Percentiles rank a stretch among this genome's conserved stretches.
Conservation (phyloP, 2,329 filamentous ascomycete genomes). For the Fusarium marasasianum region DNA sequence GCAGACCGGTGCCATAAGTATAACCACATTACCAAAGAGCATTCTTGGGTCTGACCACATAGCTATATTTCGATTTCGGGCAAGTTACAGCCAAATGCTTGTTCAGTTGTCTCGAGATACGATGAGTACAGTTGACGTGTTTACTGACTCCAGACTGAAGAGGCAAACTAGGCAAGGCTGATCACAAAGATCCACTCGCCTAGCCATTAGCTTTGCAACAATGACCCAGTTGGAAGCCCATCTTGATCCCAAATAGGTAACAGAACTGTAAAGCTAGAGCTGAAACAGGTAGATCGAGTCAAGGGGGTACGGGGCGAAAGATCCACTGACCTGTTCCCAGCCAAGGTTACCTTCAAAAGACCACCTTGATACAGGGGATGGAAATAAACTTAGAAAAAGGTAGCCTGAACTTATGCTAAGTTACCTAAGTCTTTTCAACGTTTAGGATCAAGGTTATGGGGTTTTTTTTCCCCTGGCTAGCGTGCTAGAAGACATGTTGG, state of each 20-base stretch:
- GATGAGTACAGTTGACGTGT: no score
- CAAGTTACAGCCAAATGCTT: fast-evolving
- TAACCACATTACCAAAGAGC: fast-evolving
- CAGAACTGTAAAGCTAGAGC: neutral
- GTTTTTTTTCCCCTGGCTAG: no score
- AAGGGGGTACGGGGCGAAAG: neutral
- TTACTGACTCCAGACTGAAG: neutral
- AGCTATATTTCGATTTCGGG: fast-evolving
- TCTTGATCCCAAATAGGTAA: neutral
- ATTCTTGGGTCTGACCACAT: fast-evolving
- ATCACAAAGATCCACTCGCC: neutral
- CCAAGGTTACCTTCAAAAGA: neutral
- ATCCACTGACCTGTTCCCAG: fast-evolving
- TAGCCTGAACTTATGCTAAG: fast-evolving
- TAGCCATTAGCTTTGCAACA: neutral
- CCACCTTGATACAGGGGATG: neutral
- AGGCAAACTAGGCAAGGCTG: neutral
- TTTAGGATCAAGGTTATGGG: neutral
- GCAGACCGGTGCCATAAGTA: fast-evolving
- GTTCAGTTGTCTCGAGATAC: no score
- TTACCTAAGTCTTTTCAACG: fast-evolving
- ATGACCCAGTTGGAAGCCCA: fast-evolving
- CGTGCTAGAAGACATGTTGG: no score
- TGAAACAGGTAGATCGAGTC: neutral
- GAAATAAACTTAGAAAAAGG: fast-evolving